These are phyloP conservation scores for Boechera divaricarpa DNA, from an alignment of 345 rosid genomes.

Conservation along the genomic window DNA sequence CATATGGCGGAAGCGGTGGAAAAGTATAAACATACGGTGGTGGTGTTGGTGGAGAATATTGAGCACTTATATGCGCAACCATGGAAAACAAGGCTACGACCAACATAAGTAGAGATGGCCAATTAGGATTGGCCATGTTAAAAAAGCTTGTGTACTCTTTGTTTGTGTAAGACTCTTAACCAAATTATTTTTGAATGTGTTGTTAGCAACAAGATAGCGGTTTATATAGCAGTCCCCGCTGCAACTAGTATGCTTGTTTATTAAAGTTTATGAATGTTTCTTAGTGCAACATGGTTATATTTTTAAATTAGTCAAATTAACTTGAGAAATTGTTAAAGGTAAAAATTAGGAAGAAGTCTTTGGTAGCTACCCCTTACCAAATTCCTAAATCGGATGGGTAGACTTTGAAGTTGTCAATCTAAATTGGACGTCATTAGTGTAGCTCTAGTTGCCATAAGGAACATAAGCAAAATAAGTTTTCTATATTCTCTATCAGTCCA, in stretches of 20 bases:
- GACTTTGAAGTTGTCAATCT: constrained; percentile 39
- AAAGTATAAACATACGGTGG: constrained; percentile 20
- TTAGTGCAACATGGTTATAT: constrained; percentile 22
- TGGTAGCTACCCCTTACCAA: constrained; percentile 28
- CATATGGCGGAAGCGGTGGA: constrained; percentile 20
- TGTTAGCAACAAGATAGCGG: background rate
- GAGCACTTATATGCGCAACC: constrained; percentile 28
- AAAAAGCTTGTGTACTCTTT: constrained; percentile 11
- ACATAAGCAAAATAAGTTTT: constrained; percentile 20
- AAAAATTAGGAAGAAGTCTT: constrained; percentile 32
- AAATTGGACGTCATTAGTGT: constrained; percentile 22
- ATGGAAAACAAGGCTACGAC: constrained; percentile 38
- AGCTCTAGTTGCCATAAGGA: constrained; percentile 12
- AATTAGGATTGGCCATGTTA: constrained; percentile 38
- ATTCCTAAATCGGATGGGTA: background rate
- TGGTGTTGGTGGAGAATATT: constrained; percentile 27
- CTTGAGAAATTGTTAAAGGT: constrained; percentile 15
- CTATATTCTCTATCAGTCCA: background rate
- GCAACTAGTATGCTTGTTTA: constrained; percentile 29
- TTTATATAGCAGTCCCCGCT: constrained; percentile 25
- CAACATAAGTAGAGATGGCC: constrained; percentile 37
- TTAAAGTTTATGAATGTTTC: constrained; percentile 23
- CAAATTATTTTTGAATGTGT: constrained; percentile 31
- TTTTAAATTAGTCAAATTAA: constrained; percentile 28
- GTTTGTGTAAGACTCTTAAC: constrained; percentile 12